Percentiles rank a stretch among this genome's conserved stretches.
phyloP scores from a whole-genome alignment of 176 grass and related monocot genomes.

The Secale cereale region DNA sequence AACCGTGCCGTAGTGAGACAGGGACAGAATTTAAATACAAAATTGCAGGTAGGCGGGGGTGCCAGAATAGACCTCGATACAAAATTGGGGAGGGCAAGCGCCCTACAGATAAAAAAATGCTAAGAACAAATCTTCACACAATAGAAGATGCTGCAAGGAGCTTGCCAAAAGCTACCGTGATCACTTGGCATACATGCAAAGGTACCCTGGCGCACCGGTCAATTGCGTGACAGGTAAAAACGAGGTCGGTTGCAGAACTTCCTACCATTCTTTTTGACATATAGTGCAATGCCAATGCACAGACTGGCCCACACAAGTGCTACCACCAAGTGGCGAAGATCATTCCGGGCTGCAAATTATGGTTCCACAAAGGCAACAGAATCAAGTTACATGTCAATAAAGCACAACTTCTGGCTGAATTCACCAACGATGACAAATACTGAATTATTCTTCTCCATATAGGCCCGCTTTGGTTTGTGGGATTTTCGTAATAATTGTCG shows the following conservation, averaged over 20 bases:
- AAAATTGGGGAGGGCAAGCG: neutral
- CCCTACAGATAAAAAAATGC: neutral
- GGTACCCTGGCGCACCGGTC: neutral
- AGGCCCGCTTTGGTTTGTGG: neutral
- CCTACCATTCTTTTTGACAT: constrained; percentile 67
- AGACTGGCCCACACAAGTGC: constrained; percentile 69
- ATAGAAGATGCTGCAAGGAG: neutral
- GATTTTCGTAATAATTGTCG: neutral
- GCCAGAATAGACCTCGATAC: neutral
- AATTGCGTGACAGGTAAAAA: constrained; percentile 52
- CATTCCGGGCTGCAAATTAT: constrained; percentile 48
- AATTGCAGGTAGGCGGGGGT: neutral
- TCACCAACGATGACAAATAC: too few relatives aligned
- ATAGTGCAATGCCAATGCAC: constrained; percentile 42
- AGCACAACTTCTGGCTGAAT: neutral
- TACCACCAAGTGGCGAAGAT: constrained; percentile 53
- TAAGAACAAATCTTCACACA: neutral
- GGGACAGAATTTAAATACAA: neutral
- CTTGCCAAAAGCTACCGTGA: neutral
- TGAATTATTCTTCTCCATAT: neutral
- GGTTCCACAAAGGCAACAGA: neutral
- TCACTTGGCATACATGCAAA: neutral
- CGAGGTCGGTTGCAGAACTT: constrained; percentile 79
- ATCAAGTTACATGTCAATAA: neutral
- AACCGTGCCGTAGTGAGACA: neutral